Evolutionary conservation across 1,284 basidiomycete genomes (phyloP).

Genomic region (Athelia psychrophila): DNA sequence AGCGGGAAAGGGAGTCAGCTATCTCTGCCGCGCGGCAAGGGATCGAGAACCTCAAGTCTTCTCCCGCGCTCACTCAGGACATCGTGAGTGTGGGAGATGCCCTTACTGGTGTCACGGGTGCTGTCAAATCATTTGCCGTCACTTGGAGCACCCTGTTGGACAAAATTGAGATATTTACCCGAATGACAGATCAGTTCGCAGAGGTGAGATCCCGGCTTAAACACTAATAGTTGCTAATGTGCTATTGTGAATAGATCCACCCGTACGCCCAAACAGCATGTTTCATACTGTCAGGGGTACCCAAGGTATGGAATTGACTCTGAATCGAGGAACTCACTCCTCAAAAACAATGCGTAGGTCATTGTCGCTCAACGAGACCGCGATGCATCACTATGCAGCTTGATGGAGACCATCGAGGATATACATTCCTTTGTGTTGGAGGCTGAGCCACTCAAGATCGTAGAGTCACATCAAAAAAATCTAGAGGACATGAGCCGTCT

Average conservation of each 20-base stretch:
- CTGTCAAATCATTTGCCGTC: background rate
- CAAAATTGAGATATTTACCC: background rate
- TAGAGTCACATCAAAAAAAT: background rate
- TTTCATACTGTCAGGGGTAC: background rate
- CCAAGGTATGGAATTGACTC: background rate
- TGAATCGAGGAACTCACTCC: background rate
- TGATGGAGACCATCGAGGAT: slow-evolving; percentile 1
- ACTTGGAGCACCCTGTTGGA: background rate
- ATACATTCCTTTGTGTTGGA: background rate
- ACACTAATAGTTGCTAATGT: background rate
- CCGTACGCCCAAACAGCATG: background rate
- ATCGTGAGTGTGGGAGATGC: too few relatives aligned
- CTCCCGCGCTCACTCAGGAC: too few relatives aligned
- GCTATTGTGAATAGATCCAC: background rate
- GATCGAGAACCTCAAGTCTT: too few relatives aligned
- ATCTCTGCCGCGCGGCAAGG: too few relatives aligned
- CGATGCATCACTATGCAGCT: background rate
- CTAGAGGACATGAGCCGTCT: background rate
- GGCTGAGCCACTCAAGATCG: background rate
- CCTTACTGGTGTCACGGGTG: too few relatives aligned
- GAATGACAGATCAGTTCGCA: background rate
- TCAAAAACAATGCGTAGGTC: background rate
- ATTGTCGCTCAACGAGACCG: background rate
- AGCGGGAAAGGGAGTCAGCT: too few relatives aligned
- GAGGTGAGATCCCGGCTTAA: background rate